phyloP scores from a whole-genome alignment of 2,329 filamentous ascomycete species.

The Cladosporium oxysporum region DNA sequence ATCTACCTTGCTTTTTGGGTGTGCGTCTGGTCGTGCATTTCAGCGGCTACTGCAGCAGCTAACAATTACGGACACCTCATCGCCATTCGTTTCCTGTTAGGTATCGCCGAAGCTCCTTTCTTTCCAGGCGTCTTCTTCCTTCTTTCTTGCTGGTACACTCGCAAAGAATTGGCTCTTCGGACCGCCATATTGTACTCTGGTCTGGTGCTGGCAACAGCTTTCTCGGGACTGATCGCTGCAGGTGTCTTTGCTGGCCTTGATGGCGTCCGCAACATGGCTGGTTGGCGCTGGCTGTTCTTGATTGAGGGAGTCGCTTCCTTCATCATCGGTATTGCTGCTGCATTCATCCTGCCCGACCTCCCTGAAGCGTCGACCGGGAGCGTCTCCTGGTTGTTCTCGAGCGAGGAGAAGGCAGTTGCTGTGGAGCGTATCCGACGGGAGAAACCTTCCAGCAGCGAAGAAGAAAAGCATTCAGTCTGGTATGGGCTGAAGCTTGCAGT shows the following conservation, averaged over 20 bases:
- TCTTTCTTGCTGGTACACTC: slow-evolving; percentile 51
- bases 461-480: neutral
- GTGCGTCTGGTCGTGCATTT: slow-evolving; percentile 37
- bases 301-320: slow-evolving; percentile 22
- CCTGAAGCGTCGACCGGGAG: slow-evolving; percentile 45
- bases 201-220: slow-evolving; percentile 25
- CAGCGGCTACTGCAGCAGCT: slow-evolving; percentile 28
- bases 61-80: slow-evolving; percentile 29
- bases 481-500: neutral
- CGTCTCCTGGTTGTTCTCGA: neutral
- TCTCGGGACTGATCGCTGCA: neutral
- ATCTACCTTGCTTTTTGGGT: slow-evolving; percentile 41
- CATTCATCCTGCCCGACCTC: slow-evolving; percentile 51
- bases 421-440: neutral
- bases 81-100: slow-evolving; percentile 26
- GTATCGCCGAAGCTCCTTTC: slow-evolving; percentile 21
- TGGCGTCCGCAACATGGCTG: slow-evolving; percentile 29
- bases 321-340: slow-evolving; percentile 32
- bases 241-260: slow-evolving; percentile 23
- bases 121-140: slow-evolving; percentile 32
- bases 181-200: slow-evolving; percentile 30
- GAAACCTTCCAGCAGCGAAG: neutral
- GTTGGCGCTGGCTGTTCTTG: slow-evolving; percentile 13
- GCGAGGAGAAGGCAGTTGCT: neutral
- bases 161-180: slow-evolving; percentile 40